phyloP scores from a whole-genome alignment of 2,329 filamentous ascomycete species.

The Rutstroemia sp. region DNA sequence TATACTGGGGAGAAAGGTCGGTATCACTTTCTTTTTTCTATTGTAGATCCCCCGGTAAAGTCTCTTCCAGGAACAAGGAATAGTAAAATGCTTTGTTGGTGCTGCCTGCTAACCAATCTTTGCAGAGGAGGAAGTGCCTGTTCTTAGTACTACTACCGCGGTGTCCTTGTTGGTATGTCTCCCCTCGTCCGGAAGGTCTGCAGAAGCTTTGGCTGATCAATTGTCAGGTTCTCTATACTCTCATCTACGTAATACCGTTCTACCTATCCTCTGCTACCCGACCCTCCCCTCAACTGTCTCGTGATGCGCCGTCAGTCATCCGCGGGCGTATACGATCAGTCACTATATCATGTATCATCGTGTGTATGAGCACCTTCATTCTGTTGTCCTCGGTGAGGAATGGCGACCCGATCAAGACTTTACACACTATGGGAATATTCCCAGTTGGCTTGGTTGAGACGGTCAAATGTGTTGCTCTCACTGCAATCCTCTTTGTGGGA shows the following conservation, averaged over 20 bases:
- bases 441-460: constrained; percentile 62
- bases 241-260: constrained; percentile 84
- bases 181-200: neutral
- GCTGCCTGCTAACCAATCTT: neutral
- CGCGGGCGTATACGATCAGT: constrained; percentile 77
- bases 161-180: constrained; percentile 21
- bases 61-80: neutral
- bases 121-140: constrained; percentile 22
- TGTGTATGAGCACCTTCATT: constrained; percentile 58
- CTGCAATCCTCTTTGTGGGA: constrained; percentile 71
- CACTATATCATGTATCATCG: constrained; percentile 63
- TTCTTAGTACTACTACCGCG: constrained; percentile 21
- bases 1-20: constrained; percentile 21
- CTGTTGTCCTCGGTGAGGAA: constrained; percentile 51
- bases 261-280: constrained; percentile 76
- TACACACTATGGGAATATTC: constrained; percentile 75
- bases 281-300: constrained; percentile 68
- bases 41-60: neutral
- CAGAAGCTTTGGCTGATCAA: neutral
- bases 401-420: constrained; percentile 42
- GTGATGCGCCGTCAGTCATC: constrained; percentile 87
- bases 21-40: constrained; percentile 1
- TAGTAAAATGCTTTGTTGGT: neutral
- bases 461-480: constrained; percentile 58
- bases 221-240: constrained; percentile 66